Evolutionary conservation across 139 green algal genomes (phyloP), one percentile per base, ranked within the genome.

Genomic region (Axilococcus clingmanii): DNA sequence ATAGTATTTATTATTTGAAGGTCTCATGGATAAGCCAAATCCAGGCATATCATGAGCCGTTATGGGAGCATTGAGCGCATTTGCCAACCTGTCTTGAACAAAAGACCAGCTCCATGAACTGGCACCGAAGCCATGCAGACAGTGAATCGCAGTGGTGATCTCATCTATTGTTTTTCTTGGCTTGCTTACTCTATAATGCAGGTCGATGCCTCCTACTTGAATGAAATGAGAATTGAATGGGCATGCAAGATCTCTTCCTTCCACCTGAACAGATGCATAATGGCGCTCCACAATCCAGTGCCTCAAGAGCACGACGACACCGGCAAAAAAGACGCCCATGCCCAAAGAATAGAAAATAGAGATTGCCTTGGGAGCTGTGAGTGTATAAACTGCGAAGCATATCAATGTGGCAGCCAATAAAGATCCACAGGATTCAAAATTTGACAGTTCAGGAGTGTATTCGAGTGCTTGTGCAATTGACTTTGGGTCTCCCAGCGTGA

Each of bases 51-150:
- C 85, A 55, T 91, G 83, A 5, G 75, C 60, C 1, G 77, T 84
- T n/a, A 89, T 72, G 35, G 76, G 40, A 0, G 71, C 81, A 3
- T 36, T 31, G 50, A 85, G 40, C 14, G 46, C 28, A 4, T 50
- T 48, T 5, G 78, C 70, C 44, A 87, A 35, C 30, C 37, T 45
- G 17, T 69, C 48, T 55, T 81, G 63, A 11, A 85, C 72, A 20
- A 66, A 74, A 17, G 45, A 55, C 60, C 64, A 93, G 19, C 53
- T 77, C 44, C 63, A 85, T n/a, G 71, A 66, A 58, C 82, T 86
- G 22, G 80, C 76, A 9, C 85, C 85, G 65, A 94, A 94, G n/a
- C 85, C 85, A 56, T 94, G 85, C 43, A 83, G 78, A 65, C 71
- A 86, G 50, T 85, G 77, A n/a, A 84, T 23, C 4, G 35, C 2